Evolutionary conservation across 2,329 filamentous ascomycete species (phyloP).

Genomic region (Seiridium unicorne): DNA sequence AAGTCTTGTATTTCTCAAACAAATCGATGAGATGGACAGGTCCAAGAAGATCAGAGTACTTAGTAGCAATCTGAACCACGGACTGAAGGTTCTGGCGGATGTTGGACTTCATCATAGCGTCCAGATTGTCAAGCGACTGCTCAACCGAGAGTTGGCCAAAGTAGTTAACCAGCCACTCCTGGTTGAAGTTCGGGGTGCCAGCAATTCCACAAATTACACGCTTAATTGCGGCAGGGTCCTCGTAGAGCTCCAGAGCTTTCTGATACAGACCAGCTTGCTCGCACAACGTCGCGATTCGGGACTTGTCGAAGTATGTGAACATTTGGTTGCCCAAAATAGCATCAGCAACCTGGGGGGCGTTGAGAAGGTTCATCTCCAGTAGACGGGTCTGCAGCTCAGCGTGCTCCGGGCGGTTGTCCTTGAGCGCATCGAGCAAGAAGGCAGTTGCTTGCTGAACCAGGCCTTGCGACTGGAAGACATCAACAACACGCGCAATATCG

Average conservation of each 20-base stretch:
- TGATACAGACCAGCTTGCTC: conserved; percentile 87
- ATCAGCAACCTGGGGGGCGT: conserved; percentile 95
- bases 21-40: conserved; percentile 86
- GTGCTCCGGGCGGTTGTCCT: conserved; percentile 93
- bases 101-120: conserved; percentile 95
- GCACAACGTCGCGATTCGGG: conserved; percentile 83
- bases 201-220: conserved; percentile 82
- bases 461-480: conserved; percentile 96
- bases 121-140: conserved; percentile 88
- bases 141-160: conserved; percentile 95
- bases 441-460: conserved; percentile 98
- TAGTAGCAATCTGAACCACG: conserved; percentile 93
- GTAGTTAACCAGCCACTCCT: conserved; percentile 89
- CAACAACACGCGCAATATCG: conserved; percentile 90
- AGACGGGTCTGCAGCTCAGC: conserved; percentile 90
- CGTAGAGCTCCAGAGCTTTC: conserved; percentile 90
- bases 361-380: conserved; percentile 96
- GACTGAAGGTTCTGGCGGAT: conserved; percentile 96
- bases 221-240: conserved; percentile 87
- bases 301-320: conserved; percentile 95
- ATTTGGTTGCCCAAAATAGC: conserved; percentile 97
- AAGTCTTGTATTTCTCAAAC: conserved; percentile 96
- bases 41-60: conserved; percentile 94
- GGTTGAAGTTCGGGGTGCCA: conserved; percentile 78
- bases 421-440: conserved; percentile 94